Evolutionary conservation across 805 yeast genomes (phyloP), one percentile per base, ranked within the genome.

Genomic region (Kazachstania taianensis): DNA sequence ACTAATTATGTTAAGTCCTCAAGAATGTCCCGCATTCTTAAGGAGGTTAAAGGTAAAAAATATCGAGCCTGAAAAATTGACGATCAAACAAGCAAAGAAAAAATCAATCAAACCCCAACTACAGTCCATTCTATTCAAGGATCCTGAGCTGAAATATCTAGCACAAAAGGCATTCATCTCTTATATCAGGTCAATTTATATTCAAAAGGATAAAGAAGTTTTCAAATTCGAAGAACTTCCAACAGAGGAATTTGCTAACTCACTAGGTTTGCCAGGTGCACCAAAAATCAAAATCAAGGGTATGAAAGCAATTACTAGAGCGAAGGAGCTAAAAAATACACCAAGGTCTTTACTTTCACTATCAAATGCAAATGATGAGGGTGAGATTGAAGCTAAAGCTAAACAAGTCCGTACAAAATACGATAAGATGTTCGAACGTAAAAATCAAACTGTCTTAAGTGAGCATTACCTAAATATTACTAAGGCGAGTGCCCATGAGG

Each of bases 161-260:
- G 98, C 92, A 1, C 98, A 92, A 63, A 83, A 89, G 55, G 96
- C 96, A 7, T 92, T 92, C 50, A 82, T 87, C 29, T 83, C 97
- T 7, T 92, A 92, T 56, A 78, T 80, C 57, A 72, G 84, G 47
- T 83, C 96, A 2, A 72, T 92, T 5, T 78, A 79, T 53, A 66
- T 92, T 32, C 96, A 87, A 59, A 77, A 79, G 50, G 95, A 89
- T 53, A 85, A 85, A 57, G 81, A 78, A 26, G 78, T 87, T 9
- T 92, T 92, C 62, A 74, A 81, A 45, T 69, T 86, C 27, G 81
- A 77, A 9, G 73, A 75, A 32, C 55, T 89, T 3, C 94, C 95
- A 3, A 62, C 79, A 2, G 96, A 89, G 44, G 82, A 73, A 38
- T 86, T 67, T 59, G 97, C 99, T 5, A 73, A 73, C 40, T 81